Evolutionary conservation across 176 grass and related monocot species (phyloP).

Genomic region (Elymus sibiricus): DNA sequence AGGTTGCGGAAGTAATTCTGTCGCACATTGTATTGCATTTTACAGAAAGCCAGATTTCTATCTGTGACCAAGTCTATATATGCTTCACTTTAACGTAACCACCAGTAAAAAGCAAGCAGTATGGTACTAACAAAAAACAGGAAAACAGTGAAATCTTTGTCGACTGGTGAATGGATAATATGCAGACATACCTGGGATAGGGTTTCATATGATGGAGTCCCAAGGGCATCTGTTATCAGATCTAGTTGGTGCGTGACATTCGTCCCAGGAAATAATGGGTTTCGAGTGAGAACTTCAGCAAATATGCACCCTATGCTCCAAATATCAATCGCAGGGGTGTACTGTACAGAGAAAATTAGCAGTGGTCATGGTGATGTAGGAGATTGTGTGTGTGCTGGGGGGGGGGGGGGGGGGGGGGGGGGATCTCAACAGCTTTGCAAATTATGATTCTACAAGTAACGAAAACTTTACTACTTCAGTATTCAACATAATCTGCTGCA

Average conservation of each 20-base stretch:
- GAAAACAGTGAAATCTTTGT: not conserved
- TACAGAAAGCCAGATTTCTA: not conserved
- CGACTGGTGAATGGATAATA: not conserved
- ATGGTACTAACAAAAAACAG: not conserved
- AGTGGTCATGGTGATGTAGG: not conserved
- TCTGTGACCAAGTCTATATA: not conserved
- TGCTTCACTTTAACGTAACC: conserved; percentile 15
- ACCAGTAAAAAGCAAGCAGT: conserved; percentile 7
- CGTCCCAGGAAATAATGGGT: conserved; percentile 69
- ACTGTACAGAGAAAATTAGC: conserved; percentile 37
- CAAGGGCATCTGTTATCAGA: conserved; percentile 80
- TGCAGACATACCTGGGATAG: conserved; percentile 50
- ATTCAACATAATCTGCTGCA: not conserved
- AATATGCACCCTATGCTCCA: conserved; percentile 99
- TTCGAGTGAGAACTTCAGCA: conserved; percentile 73
- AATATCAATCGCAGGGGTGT: conserved; percentile 75
- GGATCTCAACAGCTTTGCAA: not conserved
- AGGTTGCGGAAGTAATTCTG: conserved; percentile 15
- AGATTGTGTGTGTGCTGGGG: not conserved
- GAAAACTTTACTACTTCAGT: not conserved
- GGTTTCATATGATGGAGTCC: conserved; percentile 54
- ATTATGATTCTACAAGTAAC: not conserved
- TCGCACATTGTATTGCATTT: not conserved
- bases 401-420: too few species aligned
- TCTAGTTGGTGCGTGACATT: conserved; percentile 94